Evolutionary conservation across 805 yeast genomes (phyloP), one percentile per base, ranked within the genome.

Genomic region (Danielozyma ontarioensis): DNA sequence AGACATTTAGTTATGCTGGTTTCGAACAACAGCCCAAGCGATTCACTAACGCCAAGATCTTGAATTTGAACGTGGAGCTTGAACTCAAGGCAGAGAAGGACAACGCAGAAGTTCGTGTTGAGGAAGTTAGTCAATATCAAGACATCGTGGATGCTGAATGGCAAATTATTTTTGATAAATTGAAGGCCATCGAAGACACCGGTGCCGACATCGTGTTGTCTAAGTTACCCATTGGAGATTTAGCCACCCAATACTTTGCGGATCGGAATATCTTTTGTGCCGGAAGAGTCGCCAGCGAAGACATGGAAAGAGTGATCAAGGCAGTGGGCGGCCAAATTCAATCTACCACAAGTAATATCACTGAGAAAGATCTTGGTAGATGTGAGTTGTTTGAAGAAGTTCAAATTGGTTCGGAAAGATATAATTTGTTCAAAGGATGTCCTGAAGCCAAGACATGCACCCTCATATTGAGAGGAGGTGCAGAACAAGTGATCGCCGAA

Each of bases 121-220:
- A 86, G 51, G 83, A 88, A 57, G 97, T 93, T 35, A 74, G 77
- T 37, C 97, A 90, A 50, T 93, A 93, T 63, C 98, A 93, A 68
- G 87, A 82, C 22, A 83, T 93, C 37, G 98, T 93, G 13, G 97
- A 93, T 62, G 98, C 98, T n/a, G 98, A 93, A 63, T 93, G 98
- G 97, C 78, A 85, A 57, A 83, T 93, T 45, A 93, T 93, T 45
- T 72, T 84, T 50, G 75, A 82, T 54, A 93, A 93, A 64, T 74
- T 93, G 46, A 83, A 85, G 51, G 81, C 86, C 33, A 83, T 93
- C 44, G 81, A 78, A 48, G 72, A 70, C 17, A 73, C 95, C 3
- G 97, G 97, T 17, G 96, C 96, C 22, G 80, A 86, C 53, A 86
- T 93, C 36, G 96, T 93, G 27, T 74, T 93, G 40, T 89, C 97